Evolutionary conservation across 2,329 filamentous ascomycete genomes (phyloP).

Genomic region (Rhynchosporium secalis): DNA sequence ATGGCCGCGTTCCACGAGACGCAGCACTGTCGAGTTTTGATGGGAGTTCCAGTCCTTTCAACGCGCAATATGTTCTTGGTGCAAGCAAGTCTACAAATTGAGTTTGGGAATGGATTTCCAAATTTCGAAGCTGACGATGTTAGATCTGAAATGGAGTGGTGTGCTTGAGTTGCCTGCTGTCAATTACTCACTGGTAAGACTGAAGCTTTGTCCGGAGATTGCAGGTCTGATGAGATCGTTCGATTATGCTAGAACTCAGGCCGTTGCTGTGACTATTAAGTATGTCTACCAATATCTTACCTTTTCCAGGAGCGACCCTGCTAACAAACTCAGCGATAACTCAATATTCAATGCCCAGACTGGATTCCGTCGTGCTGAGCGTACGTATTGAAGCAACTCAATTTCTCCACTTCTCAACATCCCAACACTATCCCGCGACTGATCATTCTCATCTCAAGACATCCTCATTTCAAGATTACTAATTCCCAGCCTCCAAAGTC

Average conservation of each 20-base stretch:
- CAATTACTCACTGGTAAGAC: slow-evolving; percentile 43
- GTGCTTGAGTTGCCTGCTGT: slow-evolving; percentile 51
- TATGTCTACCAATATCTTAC: neutral
- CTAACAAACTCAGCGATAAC: slow-evolving; percentile 42
- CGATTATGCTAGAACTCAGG: slow-evolving; percentile 23
- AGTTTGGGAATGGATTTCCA: neutral
- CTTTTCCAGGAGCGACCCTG: neutral
- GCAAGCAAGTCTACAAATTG: neutral
- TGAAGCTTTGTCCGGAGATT: neutral
- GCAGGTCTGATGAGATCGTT: slow-evolving; percentile 19
- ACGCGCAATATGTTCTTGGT: slow-evolving; percentile 54
- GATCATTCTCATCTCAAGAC: no score
- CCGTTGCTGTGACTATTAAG: slow-evolving; percentile 30
- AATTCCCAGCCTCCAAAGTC: slow-evolving; percentile 32
- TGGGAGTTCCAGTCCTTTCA: slow-evolving; percentile 47
- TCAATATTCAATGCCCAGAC: slow-evolving; percentile 61
- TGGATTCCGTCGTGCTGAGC: slow-evolving; percentile 61
- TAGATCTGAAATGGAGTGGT: slow-evolving; percentile 51
- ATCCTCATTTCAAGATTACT: no score
- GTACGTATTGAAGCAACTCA: no score
- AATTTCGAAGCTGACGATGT: neutral
- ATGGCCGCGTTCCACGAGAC: slow-evolving; percentile 47
- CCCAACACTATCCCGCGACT: no score
- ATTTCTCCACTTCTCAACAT: no score
- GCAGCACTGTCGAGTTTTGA: slow-evolving; percentile 46